These are phyloP conservation scores for Globisporangium cederbergense DNA, from an alignment of 352 stramenopile species.

Conservation along the genomic window DNA sequence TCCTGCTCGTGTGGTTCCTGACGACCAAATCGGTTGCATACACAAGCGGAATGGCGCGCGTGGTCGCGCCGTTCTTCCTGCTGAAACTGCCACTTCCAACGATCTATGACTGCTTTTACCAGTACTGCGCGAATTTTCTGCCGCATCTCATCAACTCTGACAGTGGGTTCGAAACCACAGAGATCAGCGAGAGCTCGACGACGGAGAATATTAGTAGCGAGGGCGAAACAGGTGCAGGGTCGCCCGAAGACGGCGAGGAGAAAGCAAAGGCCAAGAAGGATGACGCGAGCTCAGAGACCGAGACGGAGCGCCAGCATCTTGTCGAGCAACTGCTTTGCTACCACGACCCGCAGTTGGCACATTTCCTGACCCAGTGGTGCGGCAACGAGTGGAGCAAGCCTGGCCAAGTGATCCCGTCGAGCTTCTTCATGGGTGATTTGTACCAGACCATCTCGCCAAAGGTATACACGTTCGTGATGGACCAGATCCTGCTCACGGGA, in stretches of 20 bases:
- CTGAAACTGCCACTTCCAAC: conserved; percentile 67
- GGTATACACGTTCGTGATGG: conserved; percentile 70
- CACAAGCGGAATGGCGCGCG: conserved; percentile 66
- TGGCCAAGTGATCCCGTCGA: conserved; percentile 42
- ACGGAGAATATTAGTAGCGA: background rate
- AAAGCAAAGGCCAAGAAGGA: conserved; percentile 29
- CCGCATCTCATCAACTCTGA: conserved; percentile 65
- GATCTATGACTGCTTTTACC: conserved; percentile 86
- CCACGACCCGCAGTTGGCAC: conserved; percentile 61
- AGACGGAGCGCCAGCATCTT: conserved; percentile 54
- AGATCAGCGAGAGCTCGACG: conserved; percentile 25
- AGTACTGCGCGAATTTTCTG: conserved; percentile 72
- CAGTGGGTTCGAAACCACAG: conserved; percentile 27
- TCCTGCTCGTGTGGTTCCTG: conserved; percentile 77
- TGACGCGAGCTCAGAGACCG: background rate
- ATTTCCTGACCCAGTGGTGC: conserved; percentile 73
- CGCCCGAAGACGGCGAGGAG: conserved; percentile 14
- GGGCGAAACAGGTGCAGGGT: background rate
- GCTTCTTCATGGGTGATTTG: conserved; percentile 64
- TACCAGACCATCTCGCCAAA: conserved; percentile 59
- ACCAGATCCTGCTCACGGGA: conserved; percentile 71
- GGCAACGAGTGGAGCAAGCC: conserved; percentile 63
- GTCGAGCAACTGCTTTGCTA: conserved; percentile 73
- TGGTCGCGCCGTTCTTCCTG: conserved; percentile 72
- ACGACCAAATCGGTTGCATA: conserved; percentile 80